phyloP scores from a whole-genome alignment of 345 rosid genomes.

The Populus ilicifolia region DNA sequence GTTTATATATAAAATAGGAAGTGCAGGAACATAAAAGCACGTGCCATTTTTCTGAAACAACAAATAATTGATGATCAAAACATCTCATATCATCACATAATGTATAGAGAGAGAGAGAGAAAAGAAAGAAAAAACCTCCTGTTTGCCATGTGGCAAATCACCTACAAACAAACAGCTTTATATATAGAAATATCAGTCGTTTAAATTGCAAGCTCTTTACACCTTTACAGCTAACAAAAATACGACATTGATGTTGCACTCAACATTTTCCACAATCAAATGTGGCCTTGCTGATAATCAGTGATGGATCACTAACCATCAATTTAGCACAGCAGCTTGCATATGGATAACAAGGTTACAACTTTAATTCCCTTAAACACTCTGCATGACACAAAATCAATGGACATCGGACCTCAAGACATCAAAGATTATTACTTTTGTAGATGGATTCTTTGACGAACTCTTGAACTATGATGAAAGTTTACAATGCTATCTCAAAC shows the following conservation, averaged over 20 bases:
- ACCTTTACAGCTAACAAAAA: neutral
- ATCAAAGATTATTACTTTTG: neutral
- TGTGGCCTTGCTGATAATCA: neutral
- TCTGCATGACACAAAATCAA: neutral
- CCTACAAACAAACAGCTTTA: neutral
- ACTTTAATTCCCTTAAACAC: neutral
- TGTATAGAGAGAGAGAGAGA: too few species aligned
- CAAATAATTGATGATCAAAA: too few species aligned
- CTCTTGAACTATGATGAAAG: slow-evolving; percentile 11
- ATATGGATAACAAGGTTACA: neutral
- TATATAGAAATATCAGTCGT: neutral
- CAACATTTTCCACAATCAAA: neutral
- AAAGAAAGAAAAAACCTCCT: neutral
- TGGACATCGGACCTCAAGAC: neutral
- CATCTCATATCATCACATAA: too few species aligned
- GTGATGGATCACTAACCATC: neutral
- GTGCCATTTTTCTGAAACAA: too few species aligned
- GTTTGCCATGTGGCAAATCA: neutral
- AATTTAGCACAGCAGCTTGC: neutral
- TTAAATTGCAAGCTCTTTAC: neutral
- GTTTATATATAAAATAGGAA: too few species aligned
- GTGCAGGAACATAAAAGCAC: too few species aligned
- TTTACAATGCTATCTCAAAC: slow-evolving; percentile 20
- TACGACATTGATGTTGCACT: neutral
- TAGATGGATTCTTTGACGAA: neutral